phyloP scores from a whole-genome alignment of 495 filamentous ascomycete species.

The Penicillium antarcticum region DNA sequence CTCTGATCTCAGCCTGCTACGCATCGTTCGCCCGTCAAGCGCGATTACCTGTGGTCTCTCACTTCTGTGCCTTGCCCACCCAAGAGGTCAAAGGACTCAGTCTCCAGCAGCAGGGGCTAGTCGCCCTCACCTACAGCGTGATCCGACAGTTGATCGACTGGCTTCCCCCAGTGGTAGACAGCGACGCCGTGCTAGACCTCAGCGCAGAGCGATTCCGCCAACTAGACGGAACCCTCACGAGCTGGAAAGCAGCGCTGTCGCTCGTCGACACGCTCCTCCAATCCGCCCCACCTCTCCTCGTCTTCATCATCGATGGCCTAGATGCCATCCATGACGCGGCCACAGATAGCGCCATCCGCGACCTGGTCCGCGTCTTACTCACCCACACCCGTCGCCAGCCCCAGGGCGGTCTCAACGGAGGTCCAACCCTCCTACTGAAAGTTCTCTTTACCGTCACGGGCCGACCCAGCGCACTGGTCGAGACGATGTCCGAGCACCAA shows the following conservation, averaged over 20 bases:
- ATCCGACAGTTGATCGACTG: slow-evolving; percentile 47
- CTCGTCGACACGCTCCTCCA: slow-evolving; percentile 38
- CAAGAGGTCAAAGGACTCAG: slow-evolving; percentile 24
- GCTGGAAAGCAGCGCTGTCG: slow-evolving; percentile 41
- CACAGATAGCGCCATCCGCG: slow-evolving; percentile 34
- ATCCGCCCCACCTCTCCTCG: slow-evolving; percentile 40
- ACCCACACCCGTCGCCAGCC: slow-evolving; percentile 35
- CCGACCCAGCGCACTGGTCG: slow-evolving; percentile 32
- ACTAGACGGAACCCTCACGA: slow-evolving; percentile 36
- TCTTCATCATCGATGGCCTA: slow-evolving; percentile 42
- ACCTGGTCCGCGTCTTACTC: slow-evolving; percentile 34
- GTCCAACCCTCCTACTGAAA: slow-evolving; percentile 35
- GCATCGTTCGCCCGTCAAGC: slow-evolving; percentile 32
- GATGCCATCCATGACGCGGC: slow-evolving; percentile 37
- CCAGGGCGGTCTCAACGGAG: slow-evolving; percentile 17
- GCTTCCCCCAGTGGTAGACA: slow-evolving; percentile 39
- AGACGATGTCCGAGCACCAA: slow-evolving; percentile 38
- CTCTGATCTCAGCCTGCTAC: slow-evolving; percentile 39
- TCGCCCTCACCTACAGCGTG: slow-evolving; percentile 45
- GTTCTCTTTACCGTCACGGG: slow-evolving; percentile 41
- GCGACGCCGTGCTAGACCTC: slow-evolving; percentile 35
- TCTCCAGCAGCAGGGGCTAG: slow-evolving; percentile 32
- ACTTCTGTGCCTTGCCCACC: slow-evolving; percentile 38
- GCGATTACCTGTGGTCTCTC: slow-evolving; percentile 39
- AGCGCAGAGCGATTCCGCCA: slow-evolving; percentile 37